Evolutionary conservation across 352 stramenopile species (phyloP).

Genomic region (Aphanomyces invadans): DNA sequence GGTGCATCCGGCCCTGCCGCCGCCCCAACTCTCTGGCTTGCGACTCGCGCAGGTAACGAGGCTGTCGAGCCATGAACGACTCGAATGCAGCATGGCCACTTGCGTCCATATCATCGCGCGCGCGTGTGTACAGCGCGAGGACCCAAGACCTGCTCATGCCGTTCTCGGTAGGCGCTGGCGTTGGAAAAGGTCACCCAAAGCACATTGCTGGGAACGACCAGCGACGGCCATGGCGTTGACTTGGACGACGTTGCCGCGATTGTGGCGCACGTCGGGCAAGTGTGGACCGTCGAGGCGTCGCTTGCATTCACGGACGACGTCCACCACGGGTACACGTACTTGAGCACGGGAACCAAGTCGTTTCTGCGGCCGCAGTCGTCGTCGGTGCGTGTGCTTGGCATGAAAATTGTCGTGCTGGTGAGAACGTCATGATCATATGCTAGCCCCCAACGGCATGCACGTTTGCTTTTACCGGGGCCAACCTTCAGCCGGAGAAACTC

Average conservation of each 20-base stretch:
- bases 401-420: no score
- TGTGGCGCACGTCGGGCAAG: constrained; percentile 24
- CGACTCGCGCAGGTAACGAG: constrained; percentile 10
- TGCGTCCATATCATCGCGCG: no score
- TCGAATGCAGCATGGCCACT: no score
- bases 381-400: no score
- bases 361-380: constrained; percentile 29
- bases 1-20: not conserved
- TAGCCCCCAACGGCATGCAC: not conserved
- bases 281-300: constrained; percentile 54
- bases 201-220: no score
- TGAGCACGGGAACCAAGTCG: constrained; percentile 45
- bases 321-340: constrained; percentile 41
- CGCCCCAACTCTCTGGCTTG: not conserved
- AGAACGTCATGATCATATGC: no score
- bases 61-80: no score
- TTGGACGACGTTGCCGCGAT: not conserved
- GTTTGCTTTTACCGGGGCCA: constrained; percentile 33
- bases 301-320: constrained; percentile 45
- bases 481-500: constrained; percentile 39
- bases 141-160: not conserved
- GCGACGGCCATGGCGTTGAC: no score
- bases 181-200: constrained; percentile 13
- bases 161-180: not conserved
- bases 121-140: no score